These are phyloP conservation scores for Globisporangium okanoganense DNA, from an alignment of 352 stramenopile species.

Conservation along the genomic window DNA sequence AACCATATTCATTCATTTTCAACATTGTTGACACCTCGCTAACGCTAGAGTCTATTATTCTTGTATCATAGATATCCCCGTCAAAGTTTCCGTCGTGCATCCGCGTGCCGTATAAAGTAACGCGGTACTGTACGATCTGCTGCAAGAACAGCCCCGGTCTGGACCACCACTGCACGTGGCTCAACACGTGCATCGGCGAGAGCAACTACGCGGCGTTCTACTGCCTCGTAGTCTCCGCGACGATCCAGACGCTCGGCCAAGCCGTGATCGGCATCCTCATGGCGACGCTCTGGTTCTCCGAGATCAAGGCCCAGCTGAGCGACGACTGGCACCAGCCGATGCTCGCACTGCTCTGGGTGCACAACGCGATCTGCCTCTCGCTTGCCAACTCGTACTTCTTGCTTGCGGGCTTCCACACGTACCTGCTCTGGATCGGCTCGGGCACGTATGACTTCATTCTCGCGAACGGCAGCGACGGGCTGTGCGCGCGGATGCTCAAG, in stretches of 20 bases:
- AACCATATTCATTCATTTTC: neutral
- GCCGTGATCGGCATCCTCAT: slow-evolving; percentile 70
- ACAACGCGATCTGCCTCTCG: slow-evolving; percentile 61
- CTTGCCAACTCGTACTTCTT: slow-evolving; percentile 67
- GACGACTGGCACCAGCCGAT: slow-evolving; percentile 41
- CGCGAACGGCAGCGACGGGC: slow-evolving; percentile 63
- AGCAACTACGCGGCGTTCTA: slow-evolving; percentile 87
- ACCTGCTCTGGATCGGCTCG: slow-evolving; percentile 60
- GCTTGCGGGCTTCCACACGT: slow-evolving; percentile 75
- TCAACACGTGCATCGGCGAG: slow-evolving; percentile 85
- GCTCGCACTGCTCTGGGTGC: slow-evolving; percentile 61
- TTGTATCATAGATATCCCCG: slow-evolving; percentile 26
- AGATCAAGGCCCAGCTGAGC: slow-evolving; percentile 38
- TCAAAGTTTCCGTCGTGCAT: slow-evolving; percentile 32
- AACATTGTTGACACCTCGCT: too few species aligned
- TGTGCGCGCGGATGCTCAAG: slow-evolving; percentile 76
- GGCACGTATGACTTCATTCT: slow-evolving; percentile 87
- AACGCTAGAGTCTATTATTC: neutral
- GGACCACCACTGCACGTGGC: slow-evolving; percentile 86
- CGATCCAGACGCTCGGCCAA: slow-evolving; percentile 56
- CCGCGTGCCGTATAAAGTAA: slow-evolving; percentile 50
- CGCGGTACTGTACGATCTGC: slow-evolving; percentile 79
- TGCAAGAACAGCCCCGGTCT: slow-evolving; percentile 78
- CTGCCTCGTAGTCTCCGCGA: slow-evolving; percentile 58
- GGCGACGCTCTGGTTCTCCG: slow-evolving; percentile 62